Conservation (phyloP, 78 protist species). For the Thecamonas trahens region DNA sequence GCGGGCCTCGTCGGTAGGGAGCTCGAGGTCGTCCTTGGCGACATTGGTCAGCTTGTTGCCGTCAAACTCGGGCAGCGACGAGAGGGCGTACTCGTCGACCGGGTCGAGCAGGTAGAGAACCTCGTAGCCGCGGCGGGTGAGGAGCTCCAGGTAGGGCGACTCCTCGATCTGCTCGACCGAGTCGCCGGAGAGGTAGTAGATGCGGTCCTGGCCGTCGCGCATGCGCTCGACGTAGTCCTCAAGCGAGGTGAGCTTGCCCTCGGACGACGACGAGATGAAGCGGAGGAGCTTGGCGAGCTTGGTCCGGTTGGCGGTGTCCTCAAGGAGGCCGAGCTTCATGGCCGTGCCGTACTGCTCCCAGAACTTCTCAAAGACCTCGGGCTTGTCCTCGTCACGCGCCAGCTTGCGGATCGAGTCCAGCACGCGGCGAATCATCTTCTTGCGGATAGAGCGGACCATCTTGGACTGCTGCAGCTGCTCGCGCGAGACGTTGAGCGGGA, state of each 20-base stretch:
- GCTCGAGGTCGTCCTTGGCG: constrained; percentile 82
- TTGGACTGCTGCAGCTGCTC: constrained; percentile 89
- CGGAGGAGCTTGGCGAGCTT: constrained; percentile 88
- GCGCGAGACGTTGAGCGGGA: constrained; percentile 97
- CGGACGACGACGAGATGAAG: constrained; percentile 44
- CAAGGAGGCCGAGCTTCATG: constrained; percentile 94
- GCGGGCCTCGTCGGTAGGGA: constrained; percentile 13
- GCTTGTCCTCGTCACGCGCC: constrained; percentile 27
- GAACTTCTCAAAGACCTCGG: constrained; percentile 67
- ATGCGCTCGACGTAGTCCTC: constrained; percentile 83
- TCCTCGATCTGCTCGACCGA: constrained; percentile 53
- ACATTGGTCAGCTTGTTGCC: constrained; percentile 68
- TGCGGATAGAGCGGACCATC: constrained; percentile 55
- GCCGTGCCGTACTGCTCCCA: constrained; percentile 72
- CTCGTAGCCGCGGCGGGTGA: constrained; percentile 80
- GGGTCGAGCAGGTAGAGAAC: constrained; percentile 92
- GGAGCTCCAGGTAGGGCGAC: constrained; percentile 82
- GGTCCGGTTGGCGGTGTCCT: constrained; percentile 78
- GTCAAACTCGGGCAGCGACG: constrained; percentile 65
- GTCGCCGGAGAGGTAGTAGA: constrained; percentile 86
- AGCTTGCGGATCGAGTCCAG: constrained; percentile 72
- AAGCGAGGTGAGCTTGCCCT: constrained; percentile 46
- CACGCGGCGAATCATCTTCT: constrained; percentile 83
- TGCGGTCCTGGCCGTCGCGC: constrained; percentile 79
- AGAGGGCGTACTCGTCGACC: constrained; percentile 92